Evolutionary conservation across 2,329 filamentous ascomycete species (phyloP).

Genomic region (Fusarium sublunatum): DNA sequence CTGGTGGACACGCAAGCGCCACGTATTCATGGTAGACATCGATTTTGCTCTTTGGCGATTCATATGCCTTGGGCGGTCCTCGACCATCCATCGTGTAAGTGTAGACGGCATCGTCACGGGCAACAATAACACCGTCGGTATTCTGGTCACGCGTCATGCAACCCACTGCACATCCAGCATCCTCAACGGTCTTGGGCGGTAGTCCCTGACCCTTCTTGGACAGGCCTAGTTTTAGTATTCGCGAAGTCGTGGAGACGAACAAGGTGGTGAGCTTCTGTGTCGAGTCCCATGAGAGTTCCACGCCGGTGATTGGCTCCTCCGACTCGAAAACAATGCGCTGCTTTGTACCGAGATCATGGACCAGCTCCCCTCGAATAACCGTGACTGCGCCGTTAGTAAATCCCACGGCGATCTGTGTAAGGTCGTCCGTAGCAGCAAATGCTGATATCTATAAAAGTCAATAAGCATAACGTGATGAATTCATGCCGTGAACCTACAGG

Average conservation of each 20-base stretch:
- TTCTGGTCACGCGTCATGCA: slow-evolving; percentile 90
- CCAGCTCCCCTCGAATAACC: slow-evolving; percentile 90
- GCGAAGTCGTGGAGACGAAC: slow-evolving; percentile 90
- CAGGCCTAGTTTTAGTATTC: slow-evolving; percentile 87
- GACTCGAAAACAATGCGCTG: slow-evolving; percentile 97
- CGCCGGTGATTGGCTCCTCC: slow-evolving; percentile 93
- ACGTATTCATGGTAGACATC: slow-evolving; percentile 86
- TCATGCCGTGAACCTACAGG: slow-evolving; percentile 67
- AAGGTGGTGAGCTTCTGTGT: slow-evolving; percentile 73
- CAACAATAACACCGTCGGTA: slow-evolving; percentile 89
- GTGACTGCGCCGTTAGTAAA: slow-evolving; percentile 97
- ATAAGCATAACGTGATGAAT: neutral
- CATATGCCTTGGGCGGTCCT: slow-evolving; percentile 89
- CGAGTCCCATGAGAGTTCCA: slow-evolving; percentile 75
- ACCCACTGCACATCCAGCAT: slow-evolving; percentile 88
- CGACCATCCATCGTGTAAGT: slow-evolving; percentile 88
- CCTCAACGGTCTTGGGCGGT: slow-evolving; percentile 87
- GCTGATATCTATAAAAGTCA: slow-evolving; percentile 74
- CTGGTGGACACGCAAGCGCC: slow-evolving; percentile 82
- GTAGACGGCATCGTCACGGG: slow-evolving; percentile 93
- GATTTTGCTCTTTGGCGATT: slow-evolving; percentile 87
- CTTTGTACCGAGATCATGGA: slow-evolving; percentile 93
- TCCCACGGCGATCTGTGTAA: slow-evolving; percentile 92
- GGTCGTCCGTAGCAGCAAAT: slow-evolving; percentile 85
- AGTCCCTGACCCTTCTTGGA: slow-evolving; percentile 90